Base-by-base conservation (phyloP, 768 basidiomycete genomes). In the Cystobasidium tubakii region DNA sequence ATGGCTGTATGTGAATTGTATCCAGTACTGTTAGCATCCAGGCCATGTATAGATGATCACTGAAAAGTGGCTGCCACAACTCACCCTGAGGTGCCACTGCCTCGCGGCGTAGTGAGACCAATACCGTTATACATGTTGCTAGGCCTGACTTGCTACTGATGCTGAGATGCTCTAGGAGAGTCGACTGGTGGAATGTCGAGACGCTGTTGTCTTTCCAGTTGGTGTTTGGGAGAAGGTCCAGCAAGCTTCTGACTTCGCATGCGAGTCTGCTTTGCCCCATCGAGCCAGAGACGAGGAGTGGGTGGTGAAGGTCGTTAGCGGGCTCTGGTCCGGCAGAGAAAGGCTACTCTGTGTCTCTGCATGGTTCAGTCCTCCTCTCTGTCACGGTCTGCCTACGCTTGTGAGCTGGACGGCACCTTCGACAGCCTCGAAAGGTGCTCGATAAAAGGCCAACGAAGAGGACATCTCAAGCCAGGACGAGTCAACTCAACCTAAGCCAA, bases 51-150 rank as follows among this genome's bases (percentile, higher is more conserved):
- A 39, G 6, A 39, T 39, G 15, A 15, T 15, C 63, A 13, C n/a
- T 65, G 36, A 65, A 65, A 36, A 65, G 33, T 27, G 63, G 13
- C 25, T 43, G 6, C 34, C 10, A 21, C 63, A 6, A 55, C 69
- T 71, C 54, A 71, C 69, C 69, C 69, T 29, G 69, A 71, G 1
- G 69, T 71, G 33, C 69, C 69, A 36, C 50, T 55, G 53, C 69
- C 69, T 57, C 69, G 69, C 23, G 69, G 69, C 31, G 69, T 71
- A 29, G 27, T 29, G 53, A 71, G 53, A 57, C 69, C 69, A 54
- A 71, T 44, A 34, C 69, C 69, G 36, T 71, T 71, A 54, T 71
- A 71, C 69, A 71, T 71, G 33, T 33, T 29, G 57, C 10, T 23
- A 39, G 57, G 19, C n/a, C n/a, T n/a, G n/a, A n/a, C n/a, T n/a